Evolutionary conservation across 305 asterid genomes (phyloP).

Genomic region (Solanum aculeatissimum): DNA sequence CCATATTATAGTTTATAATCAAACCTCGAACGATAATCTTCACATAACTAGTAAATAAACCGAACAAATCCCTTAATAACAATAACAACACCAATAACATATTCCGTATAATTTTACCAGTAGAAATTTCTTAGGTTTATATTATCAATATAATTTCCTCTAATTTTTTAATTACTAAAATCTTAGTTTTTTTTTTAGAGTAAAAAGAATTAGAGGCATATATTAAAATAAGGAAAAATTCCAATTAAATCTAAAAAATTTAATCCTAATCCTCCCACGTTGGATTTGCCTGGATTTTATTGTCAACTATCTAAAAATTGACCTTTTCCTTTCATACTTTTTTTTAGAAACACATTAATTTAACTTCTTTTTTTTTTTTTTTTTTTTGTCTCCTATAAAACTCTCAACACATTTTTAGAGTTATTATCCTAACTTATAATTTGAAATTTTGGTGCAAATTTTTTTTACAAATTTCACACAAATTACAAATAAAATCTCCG

Average conservation of each 20-base stretch:
- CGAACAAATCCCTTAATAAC: too few species aligned
- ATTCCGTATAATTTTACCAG: rapidly evolving
- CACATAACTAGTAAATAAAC: neutral
- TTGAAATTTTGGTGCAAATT: neutral
- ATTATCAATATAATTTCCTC: neutral
- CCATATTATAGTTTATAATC: neutral
- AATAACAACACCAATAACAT: neutral
- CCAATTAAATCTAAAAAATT: neutral
- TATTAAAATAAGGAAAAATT: neutral
- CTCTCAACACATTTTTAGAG: neutral
- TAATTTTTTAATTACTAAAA: neutral
- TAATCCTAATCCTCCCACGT: slow-evolving; percentile 19
- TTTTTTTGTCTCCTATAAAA: neutral
- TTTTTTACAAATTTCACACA: neutral
- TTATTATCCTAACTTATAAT: neutral
- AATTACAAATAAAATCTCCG: neutral
- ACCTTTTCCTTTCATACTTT: slow-evolving; percentile 7
- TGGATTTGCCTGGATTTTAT: slow-evolving; percentile 13
- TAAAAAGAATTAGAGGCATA: neutral
- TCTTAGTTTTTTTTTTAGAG: neutral
- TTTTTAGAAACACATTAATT: neutral
- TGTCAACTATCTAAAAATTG: slow-evolving; percentile 33
- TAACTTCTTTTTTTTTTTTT: too few species aligned
- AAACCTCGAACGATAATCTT: neutral
- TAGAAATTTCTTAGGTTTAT: neutral